Evolutionary conservation across 306 rosid genomes (phyloP).

Genomic region (Cucumis hystrix): DNA sequence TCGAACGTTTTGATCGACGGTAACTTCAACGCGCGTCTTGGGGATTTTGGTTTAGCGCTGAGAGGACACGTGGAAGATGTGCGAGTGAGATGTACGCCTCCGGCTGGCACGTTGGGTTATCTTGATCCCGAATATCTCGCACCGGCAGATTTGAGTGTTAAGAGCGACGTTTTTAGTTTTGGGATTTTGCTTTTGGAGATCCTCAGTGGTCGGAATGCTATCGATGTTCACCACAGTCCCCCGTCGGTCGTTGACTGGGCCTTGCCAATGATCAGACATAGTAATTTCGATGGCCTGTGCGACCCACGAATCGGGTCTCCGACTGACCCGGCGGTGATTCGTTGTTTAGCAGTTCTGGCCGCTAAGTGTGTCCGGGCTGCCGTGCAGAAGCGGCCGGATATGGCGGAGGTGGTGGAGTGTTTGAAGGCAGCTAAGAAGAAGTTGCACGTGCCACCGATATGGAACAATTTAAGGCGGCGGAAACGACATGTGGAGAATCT

Average conservation of each 20-base stretch:
- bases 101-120: slow-evolving; percentile 91
- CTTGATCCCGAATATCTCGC: slow-evolving; percentile 83
- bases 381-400: slow-evolving; percentile 62
- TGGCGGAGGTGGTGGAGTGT: slow-evolving; percentile 65
- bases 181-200: slow-evolving; percentile 78
- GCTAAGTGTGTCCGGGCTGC: slow-evolving; percentile 57
- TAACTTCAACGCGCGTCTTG: slow-evolving; percentile 49
- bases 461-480: background rate
- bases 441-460: slow-evolving; percentile 16
- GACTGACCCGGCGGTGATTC: slow-evolving; percentile 15
- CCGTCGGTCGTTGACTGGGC: slow-evolving; percentile 94
- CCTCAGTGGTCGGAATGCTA: slow-evolving; percentile 69
- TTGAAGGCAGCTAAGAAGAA: slow-evolving; percentile 20
- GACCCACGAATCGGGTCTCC: slow-evolving; percentile 49
- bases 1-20: slow-evolving; percentile 65
- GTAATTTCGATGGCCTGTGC: slow-evolving; percentile 30
- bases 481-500: slow-evolving; percentile 2
- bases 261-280: slow-evolving; percentile 41
- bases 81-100: slow-evolving; percentile 65
- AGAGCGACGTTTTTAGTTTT: slow-evolving; percentile 91
- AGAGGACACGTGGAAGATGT: slow-evolving; percentile 91
- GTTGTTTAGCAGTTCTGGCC: slow-evolving; percentile 44
- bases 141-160: slow-evolving; percentile 66
- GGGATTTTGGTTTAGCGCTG: slow-evolving; percentile 69
- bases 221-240: slow-evolving; percentile 69